Evolutionary conservation across 2,329 filamentous ascomycete genomes (phyloP).

Genomic region (Fusarium zealandicum): DNA sequence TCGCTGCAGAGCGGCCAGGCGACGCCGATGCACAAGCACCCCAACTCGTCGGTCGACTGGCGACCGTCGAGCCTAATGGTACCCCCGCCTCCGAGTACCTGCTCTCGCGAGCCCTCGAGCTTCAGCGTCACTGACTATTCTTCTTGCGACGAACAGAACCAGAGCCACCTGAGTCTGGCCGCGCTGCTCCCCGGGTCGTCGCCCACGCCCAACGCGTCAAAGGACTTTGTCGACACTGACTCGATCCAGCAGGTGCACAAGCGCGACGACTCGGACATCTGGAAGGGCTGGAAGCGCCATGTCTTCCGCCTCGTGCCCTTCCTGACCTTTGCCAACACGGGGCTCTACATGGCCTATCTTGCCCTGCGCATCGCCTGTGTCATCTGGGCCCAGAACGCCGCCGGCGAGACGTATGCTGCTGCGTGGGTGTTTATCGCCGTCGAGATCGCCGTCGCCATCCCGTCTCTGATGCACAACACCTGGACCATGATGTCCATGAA

Average conservation of each 20-base stretch:
- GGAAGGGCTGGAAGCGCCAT: constrained; percentile 53
- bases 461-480: constrained; percentile 62
- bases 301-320: constrained; percentile 50
- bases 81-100: constrained; percentile 26
- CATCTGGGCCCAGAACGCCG: constrained; percentile 56
- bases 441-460: constrained; percentile 61
- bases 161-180: constrained; percentile 52
- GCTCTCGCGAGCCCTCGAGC: constrained; percentile 16
- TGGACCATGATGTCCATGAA: constrained; percentile 66
- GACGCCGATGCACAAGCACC: constrained; percentile 32
- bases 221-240: constrained; percentile 44
- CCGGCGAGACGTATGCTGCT: constrained; percentile 52
- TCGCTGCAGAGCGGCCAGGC: constrained; percentile 38
- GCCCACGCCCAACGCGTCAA: constrained; percentile 36
- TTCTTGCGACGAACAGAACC: constrained; percentile 44
- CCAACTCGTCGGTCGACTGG: constrained; percentile 42
- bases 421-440: constrained; percentile 66
- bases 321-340: constrained; percentile 51
- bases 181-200: constrained; percentile 47
- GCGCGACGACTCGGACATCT: constrained; percentile 53
- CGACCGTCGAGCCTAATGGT: constrained; percentile 43
- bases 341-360: constrained; percentile 58
- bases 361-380: constrained; percentile 60
- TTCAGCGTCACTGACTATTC: constrained; percentile 33
- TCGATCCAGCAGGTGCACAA: constrained; percentile 51